Conservation (phyloP, 2,329 filamentous ascomycete species). For the Pestalotiopsis sp. region DNA sequence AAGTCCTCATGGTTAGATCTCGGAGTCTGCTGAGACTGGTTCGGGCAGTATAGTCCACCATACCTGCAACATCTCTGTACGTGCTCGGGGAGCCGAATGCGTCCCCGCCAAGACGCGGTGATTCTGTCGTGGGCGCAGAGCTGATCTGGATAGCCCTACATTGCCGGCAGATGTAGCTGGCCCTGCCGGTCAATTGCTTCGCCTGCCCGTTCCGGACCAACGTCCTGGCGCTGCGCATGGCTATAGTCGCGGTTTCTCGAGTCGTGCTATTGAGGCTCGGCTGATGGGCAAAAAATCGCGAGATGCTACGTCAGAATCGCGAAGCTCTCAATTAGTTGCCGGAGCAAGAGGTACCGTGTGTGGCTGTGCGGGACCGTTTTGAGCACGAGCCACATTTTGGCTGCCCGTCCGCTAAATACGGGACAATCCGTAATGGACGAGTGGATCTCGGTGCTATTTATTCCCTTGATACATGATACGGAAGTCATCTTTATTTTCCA, state of each 20-base stretch:
- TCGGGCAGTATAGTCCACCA: background rate
- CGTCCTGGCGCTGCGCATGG: constrained; percentile 31
- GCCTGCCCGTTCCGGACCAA: constrained; percentile 26
- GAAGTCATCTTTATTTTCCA: too few relatives aligned
- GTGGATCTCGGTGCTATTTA: too few relatives aligned
- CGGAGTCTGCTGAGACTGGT: constrained; percentile 15
- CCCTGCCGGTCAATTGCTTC: constrained; percentile 22
- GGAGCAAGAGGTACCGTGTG: background rate
- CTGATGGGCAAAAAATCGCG: background rate
- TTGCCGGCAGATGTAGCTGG: constrained; percentile 51
- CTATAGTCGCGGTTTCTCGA: constrained; percentile 11
- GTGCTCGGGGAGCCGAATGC: constrained; percentile 55
- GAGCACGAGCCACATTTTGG: background rate
- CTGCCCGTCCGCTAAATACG: too few relatives aligned
- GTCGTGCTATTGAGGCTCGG: background rate
- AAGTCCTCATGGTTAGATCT: constrained; percentile 8
- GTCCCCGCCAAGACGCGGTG: constrained; percentile 53
- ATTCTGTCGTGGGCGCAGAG: constrained; percentile 60
- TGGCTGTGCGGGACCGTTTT: background rate
- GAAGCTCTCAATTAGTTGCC: background rate
- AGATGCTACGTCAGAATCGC: background rate
- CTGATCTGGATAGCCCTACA: constrained; percentile 67
- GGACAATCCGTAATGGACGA: too few relatives aligned
- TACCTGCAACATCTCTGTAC: constrained; percentile 55
- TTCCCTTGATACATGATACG: too few relatives aligned